phyloP scores from a whole-genome alignment of 495 filamentous ascomycete species.

The Glarea lozoyensis region DNA sequence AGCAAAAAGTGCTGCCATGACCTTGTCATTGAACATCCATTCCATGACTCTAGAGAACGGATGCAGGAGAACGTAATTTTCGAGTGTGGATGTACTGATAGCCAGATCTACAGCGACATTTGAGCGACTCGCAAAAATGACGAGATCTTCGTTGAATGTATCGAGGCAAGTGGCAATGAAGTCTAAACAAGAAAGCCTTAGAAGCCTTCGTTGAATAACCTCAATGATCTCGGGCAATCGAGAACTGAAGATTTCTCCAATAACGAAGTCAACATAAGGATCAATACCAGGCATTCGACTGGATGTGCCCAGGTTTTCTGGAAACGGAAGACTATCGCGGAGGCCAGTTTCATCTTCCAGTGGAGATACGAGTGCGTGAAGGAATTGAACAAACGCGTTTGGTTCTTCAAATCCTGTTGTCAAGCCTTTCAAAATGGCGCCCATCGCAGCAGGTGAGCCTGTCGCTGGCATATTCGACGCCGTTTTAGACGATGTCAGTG shows the following conservation, averaged over 20 bases:
- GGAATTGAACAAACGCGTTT: slow-evolving; percentile 67
- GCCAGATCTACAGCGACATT: slow-evolving; percentile 62
- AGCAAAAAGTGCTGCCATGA: slow-evolving; percentile 67
- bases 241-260: slow-evolving; percentile 62
- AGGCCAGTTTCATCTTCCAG: slow-evolving; percentile 46
- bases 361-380: slow-evolving; percentile 59
- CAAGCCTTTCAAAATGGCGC: slow-evolving; percentile 34
- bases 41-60: slow-evolving; percentile 91
- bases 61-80: slow-evolving; percentile 73
- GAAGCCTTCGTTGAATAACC: slow-evolving; percentile 50
- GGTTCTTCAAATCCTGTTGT: slow-evolving; percentile 67
- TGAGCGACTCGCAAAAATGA: slow-evolving; percentile 69
- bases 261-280: slow-evolving; percentile 79
- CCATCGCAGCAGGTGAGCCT: slow-evolving; percentile 5
- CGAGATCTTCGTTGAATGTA: slow-evolving; percentile 87
- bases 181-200: slow-evolving; percentile 69
- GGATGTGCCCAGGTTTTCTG: slow-evolving; percentile 72
- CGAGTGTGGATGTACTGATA: slow-evolving; percentile 60
- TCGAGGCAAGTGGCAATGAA: slow-evolving; percentile 66
- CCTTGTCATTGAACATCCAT: slow-evolving; percentile 92
- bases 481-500: slow-evolving; percentile 15
- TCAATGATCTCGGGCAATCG: slow-evolving; percentile 53
- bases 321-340: slow-evolving; percentile 73
- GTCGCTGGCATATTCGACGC: slow-evolving; percentile 3
- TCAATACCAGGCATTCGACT: slow-evolving; percentile 82